Base-by-base conservation (phyloP, 2,329 filamentous ascomycete species). In the Sporothrix pallida region DNA sequence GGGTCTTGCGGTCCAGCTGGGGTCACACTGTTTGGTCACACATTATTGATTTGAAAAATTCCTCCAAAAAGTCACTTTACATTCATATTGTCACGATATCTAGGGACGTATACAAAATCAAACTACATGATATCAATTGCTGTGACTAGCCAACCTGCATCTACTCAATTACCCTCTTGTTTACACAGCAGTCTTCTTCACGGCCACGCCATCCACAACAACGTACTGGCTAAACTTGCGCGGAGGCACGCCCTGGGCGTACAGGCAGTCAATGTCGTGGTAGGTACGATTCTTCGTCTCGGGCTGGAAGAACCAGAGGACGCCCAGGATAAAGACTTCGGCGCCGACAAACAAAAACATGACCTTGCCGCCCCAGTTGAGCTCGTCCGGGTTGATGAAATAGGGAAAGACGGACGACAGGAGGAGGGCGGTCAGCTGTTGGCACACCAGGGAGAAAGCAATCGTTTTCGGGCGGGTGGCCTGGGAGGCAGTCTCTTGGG, bases 291-390 rank as follows among this genome's bases (percentile, higher is more conserved):
- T 54, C 7, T 54, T 54, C 13, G 50, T 54, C 50, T 54, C 50
- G 9, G 50, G 50, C 50, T 54, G 50, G 13, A 54, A 54, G 50
- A 54, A 54, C 15, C 15, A 54, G 9, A 54, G 50, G 12, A 12
- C 6, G 6, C 50, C 50, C 8, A 54, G 4, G 12, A 54, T 54
- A 20, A 54, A 54, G 13, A 17, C 17, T 17, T 54, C 50, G 9
- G 50, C 50, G 50, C 50, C 50, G 12, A 54, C 50, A 17, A 54
- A 54, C 6, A 54, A 17, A 54, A 54, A 54, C 50, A 54, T 54
- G 50, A 54, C 50, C n/a, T 54, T 54, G 17, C 50, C 50, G 13
- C 50, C 50, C 50, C 50, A 54, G 50, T 54, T 54, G 50, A 54
- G 50, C 50, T 54, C 12, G n/a, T 54, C 50, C 1, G 50, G 50